Conservation (phyloP, 768 basidiomycete genomes). For the Gymnopilus junonius region DNA sequence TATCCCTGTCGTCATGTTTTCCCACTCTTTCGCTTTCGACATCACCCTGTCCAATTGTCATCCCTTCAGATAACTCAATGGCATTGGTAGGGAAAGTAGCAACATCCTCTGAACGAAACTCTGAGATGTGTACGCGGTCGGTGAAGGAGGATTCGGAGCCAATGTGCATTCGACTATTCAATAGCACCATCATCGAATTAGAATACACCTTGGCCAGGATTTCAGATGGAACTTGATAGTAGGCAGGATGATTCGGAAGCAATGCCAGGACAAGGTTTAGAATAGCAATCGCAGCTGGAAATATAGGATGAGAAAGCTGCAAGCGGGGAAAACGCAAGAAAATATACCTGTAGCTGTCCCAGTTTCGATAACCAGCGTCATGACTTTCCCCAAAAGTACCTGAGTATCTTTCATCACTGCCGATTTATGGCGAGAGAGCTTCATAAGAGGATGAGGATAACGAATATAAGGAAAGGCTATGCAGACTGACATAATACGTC, state of each 20-base stretch:
- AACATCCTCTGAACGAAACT: too few species aligned
- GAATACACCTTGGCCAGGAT: slow-evolving; percentile 1
- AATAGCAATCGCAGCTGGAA: neutral
- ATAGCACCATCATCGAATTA: neutral
- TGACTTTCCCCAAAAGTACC: neutral
- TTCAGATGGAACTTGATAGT: neutral
- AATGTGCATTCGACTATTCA: neutral
- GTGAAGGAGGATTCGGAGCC: too few species aligned
- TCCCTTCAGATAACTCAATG: too few species aligned
- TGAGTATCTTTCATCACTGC: neutral
- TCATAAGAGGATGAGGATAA: neutral
- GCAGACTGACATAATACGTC: slow-evolving; percentile 4
- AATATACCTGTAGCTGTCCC: slow-evolving; percentile 1
- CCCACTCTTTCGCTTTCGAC: too few species aligned
- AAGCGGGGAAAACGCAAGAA: neutral
- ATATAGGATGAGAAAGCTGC: neutral
- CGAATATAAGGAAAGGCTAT: neutral
- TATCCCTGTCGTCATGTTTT: too few species aligned
- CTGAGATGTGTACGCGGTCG: neutral
- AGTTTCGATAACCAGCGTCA: neutral
- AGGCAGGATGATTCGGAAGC: neutral
- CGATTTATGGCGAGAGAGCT: neutral
- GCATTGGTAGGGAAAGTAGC: too few species aligned
- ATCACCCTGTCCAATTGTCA: too few species aligned
- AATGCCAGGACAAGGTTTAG: neutral